Evolutionary conservation across 2,329 filamentous ascomycete genomes (phyloP), one percentile per base, ranked within the genome.

Genomic region (Nemania abortiva): DNA sequence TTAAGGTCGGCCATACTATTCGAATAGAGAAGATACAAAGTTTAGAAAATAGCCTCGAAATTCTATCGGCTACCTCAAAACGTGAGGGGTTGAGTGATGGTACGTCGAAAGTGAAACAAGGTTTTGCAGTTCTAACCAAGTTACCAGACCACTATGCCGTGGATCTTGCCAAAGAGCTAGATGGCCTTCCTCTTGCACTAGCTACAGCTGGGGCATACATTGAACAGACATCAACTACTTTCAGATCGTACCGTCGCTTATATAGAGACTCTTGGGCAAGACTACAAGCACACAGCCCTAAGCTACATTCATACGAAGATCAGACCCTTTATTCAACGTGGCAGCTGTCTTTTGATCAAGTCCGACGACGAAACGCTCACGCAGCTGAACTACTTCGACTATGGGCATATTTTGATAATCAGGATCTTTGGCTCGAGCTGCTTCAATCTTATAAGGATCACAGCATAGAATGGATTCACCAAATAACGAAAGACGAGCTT

Each of bases 1-100:
- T 80, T 11, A 75, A 78, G 13, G 58, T 82, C 3, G 81, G 81
- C 6, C 67, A 74, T 39, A 58, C 53, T 1, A 80, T 84, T 61
- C 71, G 58, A 3, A 57, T 84, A 2, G 50, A 63, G 5, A 82
- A 78, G 59, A 73, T 84, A n/a, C 29, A 74, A 57, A 52, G 76
- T n/a, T 47, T 76, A 1, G 31, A 74, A 0, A 74, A 82, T 15
- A 74, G 77, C 59, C 64, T 82, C 0, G 22, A 76, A 34, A 80
- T 82, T 54, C 64, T 82, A 9, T 65, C 66, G n/a, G 74, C 69
- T 24, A 76, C 74, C 6, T 81, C 77, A 10, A 45, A 70, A 15
- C 72, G 77, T 13, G 18, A 71, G 6, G 60, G 56, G 11, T 34
- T 78, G 11, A 15, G 3, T 9, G 3, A 62, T 29, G 53, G 66